These are phyloP conservation scores for Penicillium sclerotigenum DNA, from an alignment of 2,329 filamentous ascomycete species.

Conservation along the genomic window DNA sequence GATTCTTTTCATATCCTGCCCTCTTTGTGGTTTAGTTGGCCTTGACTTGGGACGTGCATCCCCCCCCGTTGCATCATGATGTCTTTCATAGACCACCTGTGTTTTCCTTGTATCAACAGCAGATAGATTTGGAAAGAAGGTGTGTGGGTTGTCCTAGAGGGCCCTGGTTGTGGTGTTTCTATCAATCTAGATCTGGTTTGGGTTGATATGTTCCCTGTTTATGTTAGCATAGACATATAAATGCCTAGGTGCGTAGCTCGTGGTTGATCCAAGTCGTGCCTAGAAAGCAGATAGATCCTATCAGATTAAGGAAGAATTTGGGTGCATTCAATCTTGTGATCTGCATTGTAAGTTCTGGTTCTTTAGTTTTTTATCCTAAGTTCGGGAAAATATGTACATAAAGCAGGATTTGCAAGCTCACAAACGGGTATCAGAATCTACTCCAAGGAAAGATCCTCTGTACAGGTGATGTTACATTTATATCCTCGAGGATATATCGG, in stretches of 20 bases:
- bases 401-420: background rate
- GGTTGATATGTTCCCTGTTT: background rate
- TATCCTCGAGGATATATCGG: background rate
- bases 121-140: slow-evolving; percentile 23
- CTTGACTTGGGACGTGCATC: background rate
- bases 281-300: background rate
- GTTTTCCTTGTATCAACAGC: slow-evolving; percentile 26
- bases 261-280: background rate
- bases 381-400: slow-evolving; percentile 1
- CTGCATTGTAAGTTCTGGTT: background rate
- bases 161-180: background rate
- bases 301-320: too few species aligned
- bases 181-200: slow-evolving; percentile 5
- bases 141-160: slow-evolving; percentile 16
- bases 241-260: too few species aligned
- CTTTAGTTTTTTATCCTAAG: background rate
- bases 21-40: slow-evolving; percentile 4
- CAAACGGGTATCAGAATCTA: slow-evolving; percentile 6
- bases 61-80: slow-evolving; percentile 8
- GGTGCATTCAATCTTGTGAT: background rate
- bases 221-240: too few species aligned
- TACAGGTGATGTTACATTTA: slow-evolving; percentile 4
- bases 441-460: background rate
- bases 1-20: slow-evolving; percentile 5
- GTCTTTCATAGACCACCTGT: slow-evolving; percentile 7